Conservation (phyloP, 768 basidiomycete species). For the Auricularia cornea region DNA sequence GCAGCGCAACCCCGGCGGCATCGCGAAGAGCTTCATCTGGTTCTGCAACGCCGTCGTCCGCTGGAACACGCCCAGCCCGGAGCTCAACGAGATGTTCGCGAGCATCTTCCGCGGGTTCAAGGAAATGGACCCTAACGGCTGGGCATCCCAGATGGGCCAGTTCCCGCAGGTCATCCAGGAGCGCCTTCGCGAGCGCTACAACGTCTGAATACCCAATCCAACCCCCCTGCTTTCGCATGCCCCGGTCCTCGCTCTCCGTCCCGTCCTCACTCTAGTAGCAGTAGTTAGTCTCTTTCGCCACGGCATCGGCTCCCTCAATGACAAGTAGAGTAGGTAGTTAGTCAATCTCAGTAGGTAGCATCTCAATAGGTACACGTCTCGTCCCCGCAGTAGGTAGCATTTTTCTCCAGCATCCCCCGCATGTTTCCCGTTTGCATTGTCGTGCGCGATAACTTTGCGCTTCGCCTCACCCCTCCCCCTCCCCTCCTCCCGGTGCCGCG, state of each 20-base stretch:
- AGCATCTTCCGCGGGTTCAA: slow-evolving; percentile 82
- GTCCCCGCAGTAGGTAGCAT: slow-evolving; percentile 4
- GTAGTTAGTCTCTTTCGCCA: slow-evolving; percentile 1
- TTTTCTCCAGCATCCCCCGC: too few species aligned
- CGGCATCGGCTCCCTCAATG: slow-evolving; percentile 1
- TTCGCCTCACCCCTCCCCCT: background rate
- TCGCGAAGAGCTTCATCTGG: slow-evolving; percentile 90
- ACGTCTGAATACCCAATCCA: too few species aligned
- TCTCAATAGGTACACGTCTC: background rate
- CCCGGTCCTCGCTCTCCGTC: background rate
- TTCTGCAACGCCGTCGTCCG: slow-evolving; percentile 97
- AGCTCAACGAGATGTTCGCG: slow-evolving; percentile 91
- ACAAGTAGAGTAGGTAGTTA: slow-evolving; percentile 3
- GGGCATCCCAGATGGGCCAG: slow-evolving; percentile 71
- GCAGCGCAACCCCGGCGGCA: slow-evolving; percentile 87
- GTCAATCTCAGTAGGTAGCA: background rate
- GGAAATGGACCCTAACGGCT: slow-evolving; percentile 74
- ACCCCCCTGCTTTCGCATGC: background rate
- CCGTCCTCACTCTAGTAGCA: background rate
- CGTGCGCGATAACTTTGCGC: background rate
- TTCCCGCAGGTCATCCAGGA: slow-evolving; percentile 89
- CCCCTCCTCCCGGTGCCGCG: background rate
- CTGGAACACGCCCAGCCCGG: slow-evolving; percentile 87
- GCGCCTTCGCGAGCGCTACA: slow-evolving; percentile 78
- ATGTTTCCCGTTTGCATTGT: background rate